These are phyloP conservation scores for Aureobasidium sp. DNA, from an alignment of 2,329 filamentous ascomycete genomes.

Conservation along the genomic window DNA sequence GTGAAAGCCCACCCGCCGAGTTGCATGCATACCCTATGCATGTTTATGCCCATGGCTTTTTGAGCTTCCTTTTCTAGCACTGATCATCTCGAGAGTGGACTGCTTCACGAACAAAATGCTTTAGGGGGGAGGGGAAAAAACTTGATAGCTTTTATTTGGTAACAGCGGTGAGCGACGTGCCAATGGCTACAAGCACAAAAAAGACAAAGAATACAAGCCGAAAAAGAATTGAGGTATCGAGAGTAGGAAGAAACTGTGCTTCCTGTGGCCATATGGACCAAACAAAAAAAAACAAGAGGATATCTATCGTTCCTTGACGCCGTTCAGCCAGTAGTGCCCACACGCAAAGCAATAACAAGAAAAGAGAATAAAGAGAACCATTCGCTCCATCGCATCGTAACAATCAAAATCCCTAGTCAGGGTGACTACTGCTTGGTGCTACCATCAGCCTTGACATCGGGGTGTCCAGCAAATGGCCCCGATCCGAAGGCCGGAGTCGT, in stretches of 20 bases:
- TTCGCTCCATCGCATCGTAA: not conserved
- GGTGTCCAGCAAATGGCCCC: conserved; percentile 35
- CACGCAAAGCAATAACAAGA: not conserved
- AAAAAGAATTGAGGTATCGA: not conserved
- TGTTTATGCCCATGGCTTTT: not conserved
- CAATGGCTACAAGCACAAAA: not conserved
- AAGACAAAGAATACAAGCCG: not conserved
- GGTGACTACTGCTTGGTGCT: not conserved
- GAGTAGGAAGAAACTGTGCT: not conserved
- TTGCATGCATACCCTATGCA: not conserved
- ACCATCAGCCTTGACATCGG: conserved; percentile 14
- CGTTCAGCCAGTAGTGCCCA: not conserved
- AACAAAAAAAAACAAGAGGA: not conserved
- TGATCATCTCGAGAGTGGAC: not conserved
- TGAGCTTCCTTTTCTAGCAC: not conserved
- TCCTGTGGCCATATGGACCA: not conserved
- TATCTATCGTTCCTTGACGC: conserved; percentile 4
- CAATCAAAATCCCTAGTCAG: not conserved
- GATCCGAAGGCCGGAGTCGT: conserved; percentile 36
- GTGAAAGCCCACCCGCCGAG: not conserved
- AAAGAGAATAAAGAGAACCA: not conserved
- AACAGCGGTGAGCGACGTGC: not conserved
- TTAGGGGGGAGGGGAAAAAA: too few relatives aligned
- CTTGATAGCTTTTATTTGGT: not conserved
- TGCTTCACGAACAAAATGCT: not conserved